Evolutionary conservation across 2,329 filamentous ascomycete species (phyloP).

Genomic region (Colletotrichum kahawae): DNA sequence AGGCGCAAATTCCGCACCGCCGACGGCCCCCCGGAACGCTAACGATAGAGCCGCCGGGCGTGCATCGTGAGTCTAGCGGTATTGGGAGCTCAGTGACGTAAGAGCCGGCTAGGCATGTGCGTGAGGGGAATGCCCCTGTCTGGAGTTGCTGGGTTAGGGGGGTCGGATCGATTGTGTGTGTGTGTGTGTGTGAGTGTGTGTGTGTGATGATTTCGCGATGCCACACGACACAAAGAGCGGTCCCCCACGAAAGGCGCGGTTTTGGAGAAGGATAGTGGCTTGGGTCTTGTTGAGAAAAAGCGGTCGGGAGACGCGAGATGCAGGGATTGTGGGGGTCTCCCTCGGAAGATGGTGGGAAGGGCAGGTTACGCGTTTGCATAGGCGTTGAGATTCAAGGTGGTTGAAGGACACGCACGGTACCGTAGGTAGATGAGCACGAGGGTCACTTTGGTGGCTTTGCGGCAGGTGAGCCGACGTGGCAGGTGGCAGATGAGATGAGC

Average conservation of each 20-base stretch:
- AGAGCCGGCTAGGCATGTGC: not conserved
- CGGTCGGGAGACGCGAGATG: conserved; percentile 3
- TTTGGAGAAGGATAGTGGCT: not conserved
- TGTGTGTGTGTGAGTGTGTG: not conserved
- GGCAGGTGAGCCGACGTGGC: not conserved
- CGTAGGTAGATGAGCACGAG: not conserved
- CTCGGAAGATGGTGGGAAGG: not conserved
- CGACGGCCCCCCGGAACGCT: conserved; percentile 14
- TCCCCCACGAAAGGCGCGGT: not conserved
- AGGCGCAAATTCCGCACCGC: not conserved
- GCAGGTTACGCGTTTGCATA: not conserved
- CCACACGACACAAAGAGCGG: not conserved
- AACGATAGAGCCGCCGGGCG: conserved; percentile 16
- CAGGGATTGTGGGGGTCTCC: conserved; percentile 14
- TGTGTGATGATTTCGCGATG: not conserved
- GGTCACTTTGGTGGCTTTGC: not conserved
- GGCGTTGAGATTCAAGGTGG: not conserved
- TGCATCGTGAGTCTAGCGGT: conserved; percentile 13
- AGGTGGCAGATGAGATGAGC: not conserved
- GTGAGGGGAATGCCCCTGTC: not conserved
- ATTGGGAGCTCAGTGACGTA: conserved; percentile 11
- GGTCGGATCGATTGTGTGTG: not conserved
- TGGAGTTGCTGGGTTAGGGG: not conserved
- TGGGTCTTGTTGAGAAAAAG: conserved; percentile 14
- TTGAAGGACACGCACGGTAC: not conserved